Base-by-base conservation (phyloP, 148 eudicot species). In the Chenopodium album region DNA sequence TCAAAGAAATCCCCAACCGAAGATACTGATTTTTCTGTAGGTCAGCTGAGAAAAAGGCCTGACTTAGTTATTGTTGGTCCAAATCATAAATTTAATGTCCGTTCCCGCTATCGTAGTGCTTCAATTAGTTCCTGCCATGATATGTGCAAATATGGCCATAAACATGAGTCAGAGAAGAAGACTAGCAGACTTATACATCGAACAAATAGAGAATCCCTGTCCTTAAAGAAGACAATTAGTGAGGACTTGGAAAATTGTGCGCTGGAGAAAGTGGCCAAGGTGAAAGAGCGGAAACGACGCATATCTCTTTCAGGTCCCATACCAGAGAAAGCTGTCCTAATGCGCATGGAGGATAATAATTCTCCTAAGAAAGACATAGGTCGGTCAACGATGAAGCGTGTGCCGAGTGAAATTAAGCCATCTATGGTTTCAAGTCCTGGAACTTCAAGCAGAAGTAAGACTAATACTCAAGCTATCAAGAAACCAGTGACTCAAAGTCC, bases 111-210 rank as follows among this genome's bases (percentile, higher is more conserved):
- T 81, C 95, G 89, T 79, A 87, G 87, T 60, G 77, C 84, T 72
- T 86, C 94, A 31, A 9, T 74, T n/a, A 89, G 92, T 78, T 94
- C 98, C 41, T 93, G 95, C 86, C 98, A 94, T 81, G 94, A 93
- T 83, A 48, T 73, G 23, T 94, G 98, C 92, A 94, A 94, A 83
- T 88, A 77, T 70, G 91, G 93, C 37, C 81, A 75, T 65, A 83
- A 72, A 84, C 82, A 81, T 13, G 80, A 78, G 74, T 31, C 80
- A 1, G 87, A 84, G 77, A 82, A 82, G 59, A 87, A 82, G 77
- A 70, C 84, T 59, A 85, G 71, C 69, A 78, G 50, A 79, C 82
- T 79, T 19, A 7, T 68, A 12, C 70, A 83, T 41, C 87, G 76
- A 84, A 79, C 82, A 79, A 82, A 80, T 62, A 76, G 84, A 50